phyloP scores from a whole-genome alignment of 139 green algal genomes.

The Micractinium conductrix region DNA sequence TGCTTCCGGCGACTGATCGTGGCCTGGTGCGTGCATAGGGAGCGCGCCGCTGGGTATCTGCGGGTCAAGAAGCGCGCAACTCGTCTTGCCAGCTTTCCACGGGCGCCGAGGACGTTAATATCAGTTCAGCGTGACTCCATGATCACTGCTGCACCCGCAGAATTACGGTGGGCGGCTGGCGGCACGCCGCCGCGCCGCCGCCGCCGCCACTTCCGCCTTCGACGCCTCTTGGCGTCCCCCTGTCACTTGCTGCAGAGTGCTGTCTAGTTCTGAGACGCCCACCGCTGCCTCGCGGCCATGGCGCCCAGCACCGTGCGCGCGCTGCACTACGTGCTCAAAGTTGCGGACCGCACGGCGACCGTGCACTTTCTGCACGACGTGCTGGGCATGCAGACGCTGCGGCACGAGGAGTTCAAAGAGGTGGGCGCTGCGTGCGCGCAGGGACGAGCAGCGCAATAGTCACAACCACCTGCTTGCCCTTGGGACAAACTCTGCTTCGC shows the following conservation, averaged over 20 bases:
- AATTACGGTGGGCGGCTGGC: neutral
- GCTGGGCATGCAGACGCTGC: slow-evolving; percentile 52
- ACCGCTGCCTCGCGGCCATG: neutral
- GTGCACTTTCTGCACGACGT: slow-evolving; percentile 26
- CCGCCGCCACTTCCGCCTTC: neutral
- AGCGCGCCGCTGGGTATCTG: no score
- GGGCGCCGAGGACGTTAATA: no score
- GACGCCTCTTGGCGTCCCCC: no score
- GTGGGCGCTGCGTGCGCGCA: no score
- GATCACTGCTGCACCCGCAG: neutral
- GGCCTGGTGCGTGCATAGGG: no score
- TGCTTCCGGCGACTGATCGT: no score
- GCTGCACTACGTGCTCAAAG: slow-evolving; percentile 40
- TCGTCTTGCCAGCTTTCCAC: no score
- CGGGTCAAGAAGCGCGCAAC: no score
- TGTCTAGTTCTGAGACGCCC: neutral
- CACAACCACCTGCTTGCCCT: no score
- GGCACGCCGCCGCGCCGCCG: no score
- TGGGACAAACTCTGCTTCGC: no score
- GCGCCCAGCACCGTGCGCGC: slow-evolving; percentile 15
- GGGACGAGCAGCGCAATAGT: no score
- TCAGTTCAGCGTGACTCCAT: neutral
- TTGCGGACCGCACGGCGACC: slow-evolving; percentile 15
- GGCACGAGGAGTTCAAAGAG: slow-evolving; percentile 66
- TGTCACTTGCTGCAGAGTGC: neutral